Base-by-base conservation (phyloP, 345 rosid genomes). In the Gossypium turneri region DNA sequence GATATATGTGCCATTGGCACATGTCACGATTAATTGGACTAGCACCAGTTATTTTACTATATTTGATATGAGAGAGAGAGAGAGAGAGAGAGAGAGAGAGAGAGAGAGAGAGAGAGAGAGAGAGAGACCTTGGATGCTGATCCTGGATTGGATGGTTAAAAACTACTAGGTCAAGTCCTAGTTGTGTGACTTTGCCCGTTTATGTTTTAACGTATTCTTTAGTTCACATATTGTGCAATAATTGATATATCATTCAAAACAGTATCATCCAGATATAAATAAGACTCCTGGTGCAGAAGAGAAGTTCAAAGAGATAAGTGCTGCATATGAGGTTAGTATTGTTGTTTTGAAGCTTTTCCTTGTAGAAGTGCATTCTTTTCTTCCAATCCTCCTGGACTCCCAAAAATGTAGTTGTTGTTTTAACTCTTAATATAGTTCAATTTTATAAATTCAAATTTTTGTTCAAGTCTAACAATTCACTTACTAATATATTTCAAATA, bases 231-330 rank as follows among this genome's bases (percentile, higher is more conserved):
- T 50, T 9, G 38, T 5, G 63, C 29, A 73, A 15, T 48, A 12
- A 60, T 29, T 74, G 77, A 73, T 75, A 66, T 51, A 65, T 70
- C 64, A 51, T 57, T 80, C 84, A 79, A 45, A 74, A 80, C 88
- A 94, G 97, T 92, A 89, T 81, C 98, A 92, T 82, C 98, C 97
- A 0, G 98, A 94, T 80, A 76, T 89, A 85, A 94, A 85, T 80
- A 94, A 83, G 83, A 83, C 78, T 67, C 86, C 95, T 60, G 97
- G 88, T 22, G 95, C 97, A 2, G 97, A 92, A 81, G 98, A 92
- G 51, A 92, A 92, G 86, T 92, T 94, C 80, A 92, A 94, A 82
- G 87, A 94, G 86, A 90, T 94, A 72, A 94, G 97, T 82, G 96
- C 98, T 73, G 98, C 98, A 9, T 92, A 94, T 75, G 97, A 94